Evolutionary conservation across 306 rosid species (phyloP), one percentile per base, ranked within the genome.

Genomic region (Pyrus bretschneideri): DNA sequence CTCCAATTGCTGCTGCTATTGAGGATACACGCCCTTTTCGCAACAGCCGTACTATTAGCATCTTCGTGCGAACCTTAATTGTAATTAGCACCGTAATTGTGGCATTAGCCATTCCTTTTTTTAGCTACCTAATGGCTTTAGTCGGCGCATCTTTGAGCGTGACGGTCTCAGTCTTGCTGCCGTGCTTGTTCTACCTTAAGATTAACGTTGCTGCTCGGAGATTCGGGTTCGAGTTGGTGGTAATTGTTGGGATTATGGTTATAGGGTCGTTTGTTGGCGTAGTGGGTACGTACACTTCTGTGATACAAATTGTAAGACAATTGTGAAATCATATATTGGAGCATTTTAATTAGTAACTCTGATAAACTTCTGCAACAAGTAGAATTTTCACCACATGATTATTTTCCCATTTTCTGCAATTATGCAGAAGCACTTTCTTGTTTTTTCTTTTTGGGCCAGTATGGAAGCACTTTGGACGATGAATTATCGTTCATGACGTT

Each of bases 121-220:
- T 93, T 18, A 88, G 83, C 4, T 86, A 90, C 25, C 55, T 93
- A 3, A 90, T 93, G 96, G 90, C 89, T 0, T 89, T 93, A 49
- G 82, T 74, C 19, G 97, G 97, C 17, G 87, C 96, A 2, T 88
- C 83, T 68, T 57, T 86, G 46, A 31, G 89, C 33, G 86, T 86
- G 44, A 12, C 83, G 0, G 82, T 72, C 10, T 80, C 96, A 14
- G 31, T 84, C 61, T 21, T 93, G 44, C 66, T 93, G 11, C 97
- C 97, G 0, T 93, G 97, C 52, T 33, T 83, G 0, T 87, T 87
- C 79, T 89, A 93, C 84, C 86, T 93, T 6, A 90, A 93, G 90
- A 87, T 93, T 6, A 76, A 86, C 76, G 76, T 74, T 78, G 51
- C 73, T 27, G 86, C 90, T 21, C 69, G 81, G 18, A 31, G 65